Base-by-base conservation (phyloP, 495 filamentous ascomycete genomes). In the Cercophora scortea region DNA sequence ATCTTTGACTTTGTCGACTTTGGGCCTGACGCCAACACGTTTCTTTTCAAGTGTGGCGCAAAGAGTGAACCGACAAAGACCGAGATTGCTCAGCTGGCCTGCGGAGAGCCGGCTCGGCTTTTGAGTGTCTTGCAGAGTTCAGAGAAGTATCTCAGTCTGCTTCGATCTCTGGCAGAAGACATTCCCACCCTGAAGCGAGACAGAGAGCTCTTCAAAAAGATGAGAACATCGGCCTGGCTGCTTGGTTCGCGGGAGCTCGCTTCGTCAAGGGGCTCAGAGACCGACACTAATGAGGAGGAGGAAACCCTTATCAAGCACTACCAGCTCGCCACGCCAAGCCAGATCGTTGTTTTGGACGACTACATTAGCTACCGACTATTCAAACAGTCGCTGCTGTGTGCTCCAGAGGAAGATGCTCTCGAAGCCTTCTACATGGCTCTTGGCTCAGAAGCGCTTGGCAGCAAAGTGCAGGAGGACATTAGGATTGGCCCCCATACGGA, bases 1-100 rank as follows among this genome's bases (percentile, higher is more conserved):
- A 90, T 99, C 15, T 95, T 97, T 56, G 90, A 96, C 64, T 99
- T 95, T 68, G 89, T 97, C 4, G 87, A 96, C 64, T 96, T 96
- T 69, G 90, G 90, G 4, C 65, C 77, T 47, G 82, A 91, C 60
- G 92, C 89, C 4, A 96, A 97, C 59, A 71, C 85, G 0, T 97
- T 99, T 61, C 73, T 99, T 6, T 75, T 90, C 58, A 84, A 85
- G 47, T 86, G 88, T 50, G 94, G 94, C 3, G 90, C 90, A 4
- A 96, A 92, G 63, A 79, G 81, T 48, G 92, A 97, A 62, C 94
- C 94, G 0, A 95, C 84, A 2, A 91, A 85, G 50, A 62, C 73
- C 11, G 93, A 99, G 65, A 76, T 99, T 60, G 90, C 91, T 3
- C 73, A 79, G 9, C 79, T 91, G 62, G 73, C 92, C 34, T 87